Conservation (phyloP, 768 basidiomycete species). For the Phallus indusiatus region DNA sequence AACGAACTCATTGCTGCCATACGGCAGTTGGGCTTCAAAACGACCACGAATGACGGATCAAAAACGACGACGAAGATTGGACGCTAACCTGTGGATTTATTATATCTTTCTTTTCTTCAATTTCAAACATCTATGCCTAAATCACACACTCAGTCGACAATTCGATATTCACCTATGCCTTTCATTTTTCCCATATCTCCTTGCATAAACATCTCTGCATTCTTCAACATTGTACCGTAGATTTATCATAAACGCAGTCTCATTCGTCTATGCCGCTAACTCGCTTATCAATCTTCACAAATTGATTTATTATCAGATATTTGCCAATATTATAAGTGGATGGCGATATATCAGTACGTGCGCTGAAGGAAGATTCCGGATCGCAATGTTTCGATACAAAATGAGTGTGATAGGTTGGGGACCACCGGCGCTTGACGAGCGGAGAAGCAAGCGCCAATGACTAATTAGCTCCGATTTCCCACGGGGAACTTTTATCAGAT, state of each 20-base stretch:
- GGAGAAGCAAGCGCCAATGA: too few relatives aligned
- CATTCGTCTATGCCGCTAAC: too few relatives aligned
- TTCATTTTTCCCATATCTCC: constrained; percentile 1
- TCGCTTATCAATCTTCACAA: too few relatives aligned
- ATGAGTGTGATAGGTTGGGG: too few relatives aligned
- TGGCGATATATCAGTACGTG: too few relatives aligned
- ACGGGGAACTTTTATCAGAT: not conserved
- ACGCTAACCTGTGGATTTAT: not conserved
- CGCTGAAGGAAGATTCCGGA: too few relatives aligned
- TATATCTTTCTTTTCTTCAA: not conserved
- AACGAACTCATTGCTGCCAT: constrained; percentile 70
- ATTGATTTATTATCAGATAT: too few relatives aligned
- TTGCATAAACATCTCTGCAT: constrained; percentile 7
- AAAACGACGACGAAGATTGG: constrained; percentile 6
- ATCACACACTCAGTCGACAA: not conserved
- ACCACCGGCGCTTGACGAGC: too few relatives aligned
- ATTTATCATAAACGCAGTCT: constrained; percentile 6
- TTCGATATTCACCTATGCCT: not conserved
- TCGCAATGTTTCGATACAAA: too few relatives aligned
- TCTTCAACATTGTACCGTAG: constrained; percentile 8
- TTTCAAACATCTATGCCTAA: not conserved
- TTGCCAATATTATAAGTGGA: too few relatives aligned
- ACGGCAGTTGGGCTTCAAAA: constrained; percentile 87
- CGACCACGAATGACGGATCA: constrained; percentile 37
- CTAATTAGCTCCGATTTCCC: too few relatives aligned